Evolutionary conservation across 305 asterid species (phyloP).

Genomic region (Fraxinus velutina): DNA sequence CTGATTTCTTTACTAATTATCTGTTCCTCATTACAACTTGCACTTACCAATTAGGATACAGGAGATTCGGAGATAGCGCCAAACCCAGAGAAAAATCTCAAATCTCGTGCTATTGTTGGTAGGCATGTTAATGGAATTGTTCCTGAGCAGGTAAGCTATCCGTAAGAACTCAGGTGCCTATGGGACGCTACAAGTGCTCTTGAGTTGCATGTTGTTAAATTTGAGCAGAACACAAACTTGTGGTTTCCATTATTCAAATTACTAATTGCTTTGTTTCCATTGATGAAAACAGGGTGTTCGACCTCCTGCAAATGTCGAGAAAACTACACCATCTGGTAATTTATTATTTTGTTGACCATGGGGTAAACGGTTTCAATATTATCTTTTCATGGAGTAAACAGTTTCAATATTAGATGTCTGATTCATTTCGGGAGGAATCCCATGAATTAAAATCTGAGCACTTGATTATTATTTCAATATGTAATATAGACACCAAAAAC

Average conservation of each 20-base stretch:
- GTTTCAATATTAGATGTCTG: not conserved
- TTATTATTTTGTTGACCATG: slow-evolving; percentile 4
- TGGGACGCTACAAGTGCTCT: not conserved
- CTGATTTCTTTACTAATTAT: slow-evolving; percentile 13
- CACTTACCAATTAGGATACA: slow-evolving; percentile 50
- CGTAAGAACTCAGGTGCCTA: not conserved
- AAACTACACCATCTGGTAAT: slow-evolving; percentile 55
- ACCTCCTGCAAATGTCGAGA: slow-evolving; percentile 59
- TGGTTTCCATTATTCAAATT: slow-evolving; percentile 2
- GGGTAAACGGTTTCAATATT: not conserved
- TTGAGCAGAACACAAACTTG: not conserved
- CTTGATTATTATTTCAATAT: not conserved
- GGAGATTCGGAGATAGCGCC: slow-evolving; percentile 62
- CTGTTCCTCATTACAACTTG: slow-evolving; percentile 18
- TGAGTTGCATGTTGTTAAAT: not conserved
- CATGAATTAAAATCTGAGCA: slow-evolving; percentile 1
- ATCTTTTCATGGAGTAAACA: not conserved
- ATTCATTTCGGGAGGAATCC: not conserved
- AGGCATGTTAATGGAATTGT: slow-evolving; percentile 78
- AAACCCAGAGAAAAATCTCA: slow-evolving; percentile 55
- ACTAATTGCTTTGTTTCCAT: slow-evolving; percentile 17
- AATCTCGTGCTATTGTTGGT: slow-evolving; percentile 59
- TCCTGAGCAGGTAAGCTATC: slow-evolving; percentile 66
- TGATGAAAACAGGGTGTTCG: slow-evolving; percentile 50
- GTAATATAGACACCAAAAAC: not conserved